Evolutionary conservation across 345 rosid genomes (phyloP), one percentile per base, ranked within the genome.

Genomic region (Salix brachista): DNA sequence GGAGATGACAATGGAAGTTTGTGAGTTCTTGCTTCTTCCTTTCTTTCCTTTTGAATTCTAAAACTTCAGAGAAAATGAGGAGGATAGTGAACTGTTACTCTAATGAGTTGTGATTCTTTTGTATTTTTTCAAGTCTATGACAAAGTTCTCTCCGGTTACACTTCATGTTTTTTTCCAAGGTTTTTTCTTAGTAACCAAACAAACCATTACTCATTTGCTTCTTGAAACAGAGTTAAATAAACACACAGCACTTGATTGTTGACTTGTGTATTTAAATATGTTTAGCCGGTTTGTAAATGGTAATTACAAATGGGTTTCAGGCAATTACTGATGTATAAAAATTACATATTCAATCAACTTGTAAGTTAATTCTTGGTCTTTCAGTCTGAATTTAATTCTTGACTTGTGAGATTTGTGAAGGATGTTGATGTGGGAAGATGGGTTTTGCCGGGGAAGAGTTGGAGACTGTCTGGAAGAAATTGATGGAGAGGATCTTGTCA

Each of bases 391-490:
- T 58, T 58, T n/a, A 58, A 58, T n/a, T 23, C 14, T n/a, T 10
- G 62, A 46, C 52, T 3, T 21, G 28, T n/a, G 67, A 68, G 71
- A 52, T 66, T 67, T 70, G 64, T 76, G 84, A 77, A 96, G 99
- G 97, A 96, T 96, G 99, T 83, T 96, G 92, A 96, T 96, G 99
- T 96, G 99, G 99, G 99, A 96, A 91, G 99, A 96, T 87, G 99
- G 98, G 39, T 96, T 81, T 81, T 96, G 99, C 75, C 89, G 91
- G 81, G 97, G 93, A 81, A 82, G 92, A 82, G 90, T 81, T 60
- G 88, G 90, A 75, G 96, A 96, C 71, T 86, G 97, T 79, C 25
- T 85, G 83, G 98, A 96, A 78, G 94, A 90, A 82, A 90, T 87
- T 62, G 98, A 91, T 67, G 89, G 91, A 75, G 98, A 93, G 82